Evolutionary conservation across 305 asterid species (phyloP), one percentile per base, ranked within the genome.

Genomic region (Rubia tinctorum): DNA sequence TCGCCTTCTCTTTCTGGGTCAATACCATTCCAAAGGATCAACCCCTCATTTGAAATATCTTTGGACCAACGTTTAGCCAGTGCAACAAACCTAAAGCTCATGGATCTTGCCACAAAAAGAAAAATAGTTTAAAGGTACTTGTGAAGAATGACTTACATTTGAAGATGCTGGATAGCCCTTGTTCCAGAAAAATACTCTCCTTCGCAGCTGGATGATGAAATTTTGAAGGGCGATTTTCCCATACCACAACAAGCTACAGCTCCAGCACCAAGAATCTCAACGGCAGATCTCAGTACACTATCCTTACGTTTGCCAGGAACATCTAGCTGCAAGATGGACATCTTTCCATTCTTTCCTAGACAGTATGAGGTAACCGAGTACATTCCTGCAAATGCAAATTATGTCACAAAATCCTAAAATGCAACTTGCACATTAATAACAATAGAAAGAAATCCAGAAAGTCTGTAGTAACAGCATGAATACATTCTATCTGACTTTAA

Each of bases 251-350:
- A 92, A 81, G 99, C 96, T 80, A 89, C 90, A 74, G 87, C 88
- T 80, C 88, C 91, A 74, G 98, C 97, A 76, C 96, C 99, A 82
- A 89, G 66, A 61, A 88, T 85, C 89, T 92, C 97, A 79, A 71
- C 78, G 72, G 89, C 79, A 65, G 92, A 87, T 85, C 84, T 95
- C 69, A 87, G 44, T 51, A 80, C 83, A 55, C 78, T 85, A 43
- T 80, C 86, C 76, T 86, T 86, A 73, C 73, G 81, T 71, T 87
- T 86, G 71, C 80, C 79, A 66, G 81, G 86, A 83, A 86, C 99
- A 89, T 82, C 97, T 86, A 70, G 89, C 83, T 74, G 96, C 81
- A 64, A 85, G 80, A 79, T 76, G 86, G 78, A 80, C 81, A 82
- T 89, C 89, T 74, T 88, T 80, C 87, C 85, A 75, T 78, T 92